Conservation (phyloP, 2,329 filamentous ascomycete species). For the Calonectria multiphialidica region DNA sequence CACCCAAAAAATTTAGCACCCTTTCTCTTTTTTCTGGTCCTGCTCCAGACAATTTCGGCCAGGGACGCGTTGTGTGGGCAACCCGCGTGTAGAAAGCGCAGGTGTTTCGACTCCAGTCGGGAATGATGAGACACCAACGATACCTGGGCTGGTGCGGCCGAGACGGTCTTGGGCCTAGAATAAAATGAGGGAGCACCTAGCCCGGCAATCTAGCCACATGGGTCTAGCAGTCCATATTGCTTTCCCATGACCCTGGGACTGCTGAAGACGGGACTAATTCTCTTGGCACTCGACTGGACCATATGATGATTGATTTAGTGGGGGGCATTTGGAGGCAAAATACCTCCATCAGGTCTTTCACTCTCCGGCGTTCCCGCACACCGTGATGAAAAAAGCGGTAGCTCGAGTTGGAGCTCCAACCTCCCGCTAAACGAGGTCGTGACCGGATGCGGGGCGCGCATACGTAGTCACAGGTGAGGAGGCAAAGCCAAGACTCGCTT, state of each 20-base stretch:
- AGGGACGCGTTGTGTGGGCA: slow-evolving; percentile 23
- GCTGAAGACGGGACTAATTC: slow-evolving; percentile 19
- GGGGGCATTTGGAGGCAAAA: slow-evolving; percentile 18
- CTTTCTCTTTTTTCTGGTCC: not conserved
- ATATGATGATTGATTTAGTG: slow-evolving; percentile 8
- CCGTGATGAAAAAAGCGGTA: not conserved
- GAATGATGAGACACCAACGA: slow-evolving; percentile 17
- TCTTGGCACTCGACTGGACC: slow-evolving; percentile 14
- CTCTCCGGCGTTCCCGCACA: slow-evolving; percentile 21
- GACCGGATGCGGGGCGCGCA: slow-evolving; percentile 5
- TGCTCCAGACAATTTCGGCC: not conserved
- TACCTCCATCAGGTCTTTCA: slow-evolving; percentile 1
- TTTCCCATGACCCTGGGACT: slow-evolving; percentile 11
- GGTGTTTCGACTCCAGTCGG: slow-evolving; percentile 20
- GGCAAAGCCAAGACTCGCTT: slow-evolving; percentile 7
- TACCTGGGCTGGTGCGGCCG: slow-evolving; percentile 12
- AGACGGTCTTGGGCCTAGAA: slow-evolving; percentile 14
- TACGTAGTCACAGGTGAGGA: not conserved
- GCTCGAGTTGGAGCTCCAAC: slow-evolving; percentile 8
- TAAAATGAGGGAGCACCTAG: slow-evolving; percentile 20
- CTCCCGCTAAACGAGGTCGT: not conserved
- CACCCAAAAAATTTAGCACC: slow-evolving; percentile 9
- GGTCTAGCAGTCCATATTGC: slow-evolving; percentile 10
- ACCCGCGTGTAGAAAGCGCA: slow-evolving; percentile 10
- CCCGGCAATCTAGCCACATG: slow-evolving; percentile 11